Base-by-base conservation (phyloP, 768 basidiomycete genomes). In the Botryobasidium botryosum region DNA sequence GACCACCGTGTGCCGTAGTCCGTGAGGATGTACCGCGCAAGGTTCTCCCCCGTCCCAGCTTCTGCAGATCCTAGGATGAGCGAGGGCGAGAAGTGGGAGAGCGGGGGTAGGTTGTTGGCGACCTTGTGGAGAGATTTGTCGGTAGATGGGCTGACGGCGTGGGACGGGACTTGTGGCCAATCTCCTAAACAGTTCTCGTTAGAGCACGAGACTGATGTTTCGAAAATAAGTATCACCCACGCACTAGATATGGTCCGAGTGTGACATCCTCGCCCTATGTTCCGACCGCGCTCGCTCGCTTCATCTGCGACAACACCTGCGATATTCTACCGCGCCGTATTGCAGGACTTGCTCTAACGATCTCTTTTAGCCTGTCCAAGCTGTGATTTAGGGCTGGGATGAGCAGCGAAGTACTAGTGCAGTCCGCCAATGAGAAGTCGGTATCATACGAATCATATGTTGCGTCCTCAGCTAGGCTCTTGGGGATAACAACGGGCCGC, bases 121-220 rank as follows among this genome's bases (percentile, higher is more conserved):
- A 72, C 57, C 35, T 62, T 54, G 29, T 52, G 48, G 24, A 81
- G 59, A 0, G 68, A 64, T 0, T 63, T 53, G 0, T 72, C 72
- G 1, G 84, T 87, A 3, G 70, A 65, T 18, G 69, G 62, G 0
- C 86, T 87, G 5, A 90, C 81, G 24, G 72, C 79, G 51, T 85
- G 88, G 62, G 87, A 87, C 3, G 81, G 78, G 3, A 72, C 57
- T 3, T 57, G 48, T 1, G 59, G 57, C 83, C 82, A 84, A 37
- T 58, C 59, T 27, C 50, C 64, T 68, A 32, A 5, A 6, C 31
- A 8, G 8, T 8, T 33, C 8, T 33, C 8, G 8, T 8, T 8
- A 8, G 17, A 33, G 31, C 8, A 8, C 10, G 17, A 17, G 17
- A 8, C 31, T 17, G 31, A 8, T 33, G 31, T 17, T 33, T 8